A percentile compares a stretch with the other conserved stretches of the same genome.
These are phyloP conservation scores for Blastobotrys elegans DNA, from an alignment of 1,139 yeast genomes.

Conservation along the genomic window DNA sequence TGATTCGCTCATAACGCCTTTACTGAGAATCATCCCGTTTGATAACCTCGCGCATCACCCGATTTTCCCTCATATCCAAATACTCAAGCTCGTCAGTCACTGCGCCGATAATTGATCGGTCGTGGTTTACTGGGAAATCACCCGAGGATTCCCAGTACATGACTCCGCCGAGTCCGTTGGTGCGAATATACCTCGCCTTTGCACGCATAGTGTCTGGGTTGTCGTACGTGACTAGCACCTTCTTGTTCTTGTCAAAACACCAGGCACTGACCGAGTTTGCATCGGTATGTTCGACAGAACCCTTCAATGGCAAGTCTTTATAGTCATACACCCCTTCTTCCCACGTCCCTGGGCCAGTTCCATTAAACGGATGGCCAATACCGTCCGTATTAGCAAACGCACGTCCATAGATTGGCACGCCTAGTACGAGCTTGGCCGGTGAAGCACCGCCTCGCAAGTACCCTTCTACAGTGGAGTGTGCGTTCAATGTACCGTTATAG, in stretches of 20 bases:
- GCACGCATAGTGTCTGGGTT: slow-evolving; percentile 46
- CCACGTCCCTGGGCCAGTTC: slow-evolving; percentile 43
- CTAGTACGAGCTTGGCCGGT: slow-evolving; percentile 58
- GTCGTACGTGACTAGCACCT: slow-evolving; percentile 61
- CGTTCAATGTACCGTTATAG: slow-evolving; percentile 47
- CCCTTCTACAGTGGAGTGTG: slow-evolving; percentile 45
- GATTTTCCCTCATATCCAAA: slow-evolving; percentile 18
- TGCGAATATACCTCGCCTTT: slow-evolving; percentile 57
- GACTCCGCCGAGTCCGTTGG: slow-evolving; percentile 64
- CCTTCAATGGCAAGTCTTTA: slow-evolving; percentile 46
- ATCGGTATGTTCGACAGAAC: slow-evolving; percentile 48
- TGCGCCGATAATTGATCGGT: slow-evolving; percentile 27
- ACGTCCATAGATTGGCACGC: slow-evolving; percentile 88
- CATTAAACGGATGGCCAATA: slow-evolving; percentile 43
- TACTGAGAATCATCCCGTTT: not conserved
- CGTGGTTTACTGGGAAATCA: slow-evolving; percentile 38
- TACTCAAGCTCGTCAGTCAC: slow-evolving; percentile 22
- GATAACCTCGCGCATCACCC: not conserved
- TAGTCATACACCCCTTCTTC: slow-evolving; percentile 51
- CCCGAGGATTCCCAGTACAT: slow-evolving; percentile 96
- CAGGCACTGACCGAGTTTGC: slow-evolving; percentile 51
- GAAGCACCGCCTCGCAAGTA: slow-evolving; percentile 44
- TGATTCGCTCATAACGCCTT: not conserved
- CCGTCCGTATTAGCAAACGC: slow-evolving; percentile 49
- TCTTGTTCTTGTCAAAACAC: slow-evolving; percentile 41